Evolutionary conservation across 2,329 filamentous ascomycete species (phyloP).

Genomic region (Colletotrichum echinochloae): DNA sequence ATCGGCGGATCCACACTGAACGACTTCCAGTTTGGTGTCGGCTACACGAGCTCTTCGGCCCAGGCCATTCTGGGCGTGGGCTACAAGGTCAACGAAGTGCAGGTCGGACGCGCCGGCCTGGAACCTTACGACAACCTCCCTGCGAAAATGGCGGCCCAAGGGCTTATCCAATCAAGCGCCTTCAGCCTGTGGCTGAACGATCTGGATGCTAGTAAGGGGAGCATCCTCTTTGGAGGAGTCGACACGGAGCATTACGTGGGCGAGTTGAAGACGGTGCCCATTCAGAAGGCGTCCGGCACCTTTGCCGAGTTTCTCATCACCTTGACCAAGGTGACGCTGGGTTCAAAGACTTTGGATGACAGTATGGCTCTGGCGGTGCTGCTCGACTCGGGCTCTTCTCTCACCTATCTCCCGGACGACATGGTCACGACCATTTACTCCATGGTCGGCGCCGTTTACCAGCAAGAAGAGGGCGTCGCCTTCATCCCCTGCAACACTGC

Average conservation of each 20-base stretch:
- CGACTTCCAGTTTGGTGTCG: constrained; percentile 78
- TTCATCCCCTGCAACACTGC: constrained; percentile 71
- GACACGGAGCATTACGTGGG: constrained; percentile 75
- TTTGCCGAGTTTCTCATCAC: constrained; percentile 77
- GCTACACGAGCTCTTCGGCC: constrained; percentile 69
- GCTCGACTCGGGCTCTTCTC: constrained; percentile 77
- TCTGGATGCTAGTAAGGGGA: constrained; percentile 72
- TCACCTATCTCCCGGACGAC: constrained; percentile 74
- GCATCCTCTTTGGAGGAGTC: constrained; percentile 80
- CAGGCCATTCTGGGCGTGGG: constrained; percentile 90
- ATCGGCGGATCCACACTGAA: constrained; percentile 67
- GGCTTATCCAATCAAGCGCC: constrained; percentile 72
- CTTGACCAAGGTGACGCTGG: constrained; percentile 68
- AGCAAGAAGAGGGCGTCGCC: constrained; percentile 63
- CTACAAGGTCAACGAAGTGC: constrained; percentile 82
- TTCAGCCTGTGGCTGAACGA: constrained; percentile 85
- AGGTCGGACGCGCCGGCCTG: constrained; percentile 68
- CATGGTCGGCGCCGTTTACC: constrained; percentile 69
- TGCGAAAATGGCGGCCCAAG: constrained; percentile 70
- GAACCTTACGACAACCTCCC: constrained; percentile 77
- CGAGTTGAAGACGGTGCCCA: constrained; percentile 73
- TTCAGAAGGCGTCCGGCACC: constrained; percentile 65
- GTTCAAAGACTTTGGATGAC: constrained; percentile 55
- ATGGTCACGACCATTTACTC: constrained; percentile 67
- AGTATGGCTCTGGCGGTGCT: constrained; percentile 71